Evolutionary conservation across 371 early-diverging fungal genomes (phyloP).

Genomic region (Circinella minor): DNA sequence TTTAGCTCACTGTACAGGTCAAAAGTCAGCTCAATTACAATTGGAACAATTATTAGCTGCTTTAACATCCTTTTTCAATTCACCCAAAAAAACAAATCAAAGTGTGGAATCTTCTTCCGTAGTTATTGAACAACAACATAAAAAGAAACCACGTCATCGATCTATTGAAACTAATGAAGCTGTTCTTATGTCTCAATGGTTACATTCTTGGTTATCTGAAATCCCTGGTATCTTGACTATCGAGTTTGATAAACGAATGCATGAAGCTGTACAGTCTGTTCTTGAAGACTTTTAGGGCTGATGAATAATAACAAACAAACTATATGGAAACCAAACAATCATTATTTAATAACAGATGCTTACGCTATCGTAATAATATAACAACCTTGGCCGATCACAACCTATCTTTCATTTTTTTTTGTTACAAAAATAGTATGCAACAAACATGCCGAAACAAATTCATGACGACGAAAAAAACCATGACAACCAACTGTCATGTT

Average conservation of each 20-base stretch:
- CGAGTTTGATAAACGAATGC: conserved; percentile 21
- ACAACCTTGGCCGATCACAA: too few species aligned
- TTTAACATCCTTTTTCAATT: neutral
- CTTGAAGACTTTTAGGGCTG: conserved; percentile 16
- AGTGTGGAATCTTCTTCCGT: neutral
- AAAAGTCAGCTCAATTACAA: neutral
- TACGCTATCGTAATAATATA: too few species aligned
- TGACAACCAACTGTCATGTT: too few species aligned
- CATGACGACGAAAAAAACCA: too few species aligned
- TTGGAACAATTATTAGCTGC: neutral
- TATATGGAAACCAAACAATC: too few species aligned
- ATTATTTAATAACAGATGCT: too few species aligned
- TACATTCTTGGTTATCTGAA: conserved; percentile 13
- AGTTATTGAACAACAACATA: neutral
- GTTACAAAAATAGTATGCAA: too few species aligned
- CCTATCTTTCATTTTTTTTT: too few species aligned
- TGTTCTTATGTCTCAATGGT: neutral
- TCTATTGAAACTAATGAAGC: conserved; percentile 8
- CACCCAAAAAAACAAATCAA: neutral
- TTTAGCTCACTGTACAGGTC: conserved; percentile 2
- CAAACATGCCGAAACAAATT: too few species aligned
- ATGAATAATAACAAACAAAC: neutral
- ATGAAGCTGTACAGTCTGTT: conserved; percentile 16
- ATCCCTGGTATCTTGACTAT: neutral
- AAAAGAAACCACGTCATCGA: neutral